Conservation (phyloP, 2,329 filamentous ascomycete species). For the Pseudocercospora cruenta region DNA sequence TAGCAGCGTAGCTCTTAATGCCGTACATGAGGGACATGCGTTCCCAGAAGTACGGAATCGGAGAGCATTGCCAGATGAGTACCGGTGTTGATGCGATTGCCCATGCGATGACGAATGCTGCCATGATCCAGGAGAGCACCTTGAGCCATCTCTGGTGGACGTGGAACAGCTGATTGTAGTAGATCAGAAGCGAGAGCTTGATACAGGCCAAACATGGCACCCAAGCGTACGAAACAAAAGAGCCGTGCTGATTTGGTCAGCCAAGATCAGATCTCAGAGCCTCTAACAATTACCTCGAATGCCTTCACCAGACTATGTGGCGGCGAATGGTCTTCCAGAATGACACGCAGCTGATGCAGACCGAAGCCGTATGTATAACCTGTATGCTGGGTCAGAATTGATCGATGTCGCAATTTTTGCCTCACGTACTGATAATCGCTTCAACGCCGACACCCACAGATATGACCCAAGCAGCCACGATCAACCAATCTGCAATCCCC, state of each 20-base stretch:
- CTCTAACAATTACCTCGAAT: neutral
- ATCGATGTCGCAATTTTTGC: neutral
- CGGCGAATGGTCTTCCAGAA: neutral
- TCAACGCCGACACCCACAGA: neutral
- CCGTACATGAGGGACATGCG: slow-evolving; percentile 1
- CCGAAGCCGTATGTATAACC: neutral
- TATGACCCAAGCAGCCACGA: neutral
- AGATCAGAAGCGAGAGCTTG: neutral
- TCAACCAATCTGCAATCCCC: neutral
- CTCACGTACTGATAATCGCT: neutral
- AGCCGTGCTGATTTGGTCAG: neutral
- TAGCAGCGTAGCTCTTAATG: neutral
- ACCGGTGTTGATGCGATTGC: neutral
- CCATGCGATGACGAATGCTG: neutral
- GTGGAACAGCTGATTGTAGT: slow-evolving; percentile 1
- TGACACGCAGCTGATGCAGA: neutral
- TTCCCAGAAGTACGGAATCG: slow-evolving; percentile 3
- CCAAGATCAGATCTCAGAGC: neutral
- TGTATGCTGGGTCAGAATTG: neutral
- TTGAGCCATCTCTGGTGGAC: neutral
- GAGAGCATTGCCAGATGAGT: neutral
- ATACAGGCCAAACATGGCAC: neutral
- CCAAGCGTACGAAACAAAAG: neutral
- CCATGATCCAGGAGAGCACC: neutral
- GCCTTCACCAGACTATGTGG: neutral